These are phyloP conservation scores for Amanita muscaria DNA, from an alignment of 768 basidiomycete species.

Conservation along the genomic window DNA sequence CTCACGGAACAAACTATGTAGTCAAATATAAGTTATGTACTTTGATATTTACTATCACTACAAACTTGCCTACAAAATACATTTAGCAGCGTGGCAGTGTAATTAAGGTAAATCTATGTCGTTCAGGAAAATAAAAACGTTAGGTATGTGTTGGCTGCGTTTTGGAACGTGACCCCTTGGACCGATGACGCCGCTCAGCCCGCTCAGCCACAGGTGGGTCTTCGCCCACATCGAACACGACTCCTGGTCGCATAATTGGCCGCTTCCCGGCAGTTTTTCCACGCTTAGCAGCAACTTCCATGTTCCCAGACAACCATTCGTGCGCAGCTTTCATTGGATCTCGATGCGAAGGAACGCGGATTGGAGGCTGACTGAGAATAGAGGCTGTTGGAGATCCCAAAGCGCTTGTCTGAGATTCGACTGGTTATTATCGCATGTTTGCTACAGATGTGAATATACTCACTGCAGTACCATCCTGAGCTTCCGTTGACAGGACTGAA, in stretches of 20 bases:
- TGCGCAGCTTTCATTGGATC: conserved; percentile 58
- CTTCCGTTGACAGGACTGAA: conserved; percentile 70
- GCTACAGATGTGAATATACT: conserved; percentile 18
- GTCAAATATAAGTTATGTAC: no score
- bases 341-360: conserved; percentile 47
- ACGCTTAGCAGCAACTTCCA: conserved; percentile 42
- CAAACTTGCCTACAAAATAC: background rate
- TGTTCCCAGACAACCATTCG: conserved; percentile 57
- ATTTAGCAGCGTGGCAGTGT: background rate
- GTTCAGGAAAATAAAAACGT: background rate
- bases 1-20: no score
- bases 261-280: conserved; percentile 29
- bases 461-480: conserved; percentile 73
- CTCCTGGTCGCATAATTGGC: conserved; percentile 48
- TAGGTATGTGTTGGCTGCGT: conserved; percentile 4
- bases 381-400: conserved; percentile 72
- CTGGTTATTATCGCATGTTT: conserved; percentile 9
- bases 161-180: conserved; percentile 13
- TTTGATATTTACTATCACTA: conserved; percentile 3
- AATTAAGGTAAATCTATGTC: no score
- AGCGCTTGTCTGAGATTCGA: conserved; percentile 46
- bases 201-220: conserved; percentile 34
- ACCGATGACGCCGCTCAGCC: conserved; percentile 27
- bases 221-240: conserved; percentile 56
- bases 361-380: conserved; percentile 43